phyloP scores from a whole-genome alignment of 192 early-diverging fungal species.

The Gamsiella multidivaricata region DNA sequence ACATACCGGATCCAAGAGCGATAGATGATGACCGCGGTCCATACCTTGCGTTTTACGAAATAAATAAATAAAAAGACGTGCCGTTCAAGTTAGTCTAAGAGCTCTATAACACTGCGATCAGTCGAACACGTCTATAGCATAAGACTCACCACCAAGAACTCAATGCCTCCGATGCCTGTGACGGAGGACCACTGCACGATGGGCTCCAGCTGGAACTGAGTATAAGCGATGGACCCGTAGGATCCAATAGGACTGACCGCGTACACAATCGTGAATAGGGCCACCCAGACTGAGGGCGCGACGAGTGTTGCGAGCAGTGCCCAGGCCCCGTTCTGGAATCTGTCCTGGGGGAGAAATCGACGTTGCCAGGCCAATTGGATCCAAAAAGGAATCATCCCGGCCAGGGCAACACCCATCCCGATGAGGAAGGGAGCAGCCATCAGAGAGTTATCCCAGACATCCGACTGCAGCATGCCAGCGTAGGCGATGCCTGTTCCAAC shows the following conservation, averaged over 20 bases:
- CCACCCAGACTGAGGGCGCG: conserved; percentile 35
- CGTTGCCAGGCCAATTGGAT: conserved; percentile 43
- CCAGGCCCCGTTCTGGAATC: conserved; percentile 32
- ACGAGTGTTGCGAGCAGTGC: conserved; percentile 28
- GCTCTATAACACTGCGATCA: no score
- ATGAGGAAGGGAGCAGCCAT: conserved; percentile 23
- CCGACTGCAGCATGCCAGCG: conserved; percentile 34
- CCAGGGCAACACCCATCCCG: conserved; percentile 11
- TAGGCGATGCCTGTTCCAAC: conserved; percentile 43
- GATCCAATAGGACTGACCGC: conserved; percentile 43
- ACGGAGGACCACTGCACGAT: conserved; percentile 46
- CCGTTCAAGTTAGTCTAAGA: no score
- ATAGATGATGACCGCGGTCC: conserved; percentile 31
- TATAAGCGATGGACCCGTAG: conserved; percentile 42
- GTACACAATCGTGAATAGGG: conserved; percentile 31
- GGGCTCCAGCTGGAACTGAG: conserved; percentile 40
- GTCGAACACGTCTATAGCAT: no score
- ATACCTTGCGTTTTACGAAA: conserved; percentile 24
- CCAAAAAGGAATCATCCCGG: conserved; percentile 22
- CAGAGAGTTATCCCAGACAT: conserved; percentile 24
- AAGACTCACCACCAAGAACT: conserved; percentile 43
- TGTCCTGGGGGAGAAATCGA: conserved; percentile 27
- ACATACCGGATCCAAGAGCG: conserved; percentile 18
- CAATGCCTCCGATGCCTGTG: conserved; percentile 41
- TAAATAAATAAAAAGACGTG: conserved; percentile 1